Evolutionary conservation across 2,329 filamentous ascomycete genomes (phyloP).

Genomic region (Thelonectria discophora): DNA sequence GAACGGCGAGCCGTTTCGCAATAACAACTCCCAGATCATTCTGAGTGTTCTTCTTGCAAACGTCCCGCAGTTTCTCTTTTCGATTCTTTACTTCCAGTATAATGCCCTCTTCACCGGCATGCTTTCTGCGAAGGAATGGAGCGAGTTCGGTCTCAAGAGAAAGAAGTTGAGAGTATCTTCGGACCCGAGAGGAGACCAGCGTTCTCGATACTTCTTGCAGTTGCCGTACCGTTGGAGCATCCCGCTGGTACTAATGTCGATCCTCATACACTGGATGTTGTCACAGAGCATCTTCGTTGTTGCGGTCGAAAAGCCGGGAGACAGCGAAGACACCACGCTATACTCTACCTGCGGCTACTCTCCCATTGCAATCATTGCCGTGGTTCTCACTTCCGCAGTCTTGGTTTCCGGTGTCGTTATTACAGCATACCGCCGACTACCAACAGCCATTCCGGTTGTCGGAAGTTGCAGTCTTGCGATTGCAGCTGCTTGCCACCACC

Average conservation of each 20-base stretch:
- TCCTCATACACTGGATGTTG: conserved; percentile 6
- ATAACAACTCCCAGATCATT: background rate
- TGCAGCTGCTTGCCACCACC: conserved; percentile 21
- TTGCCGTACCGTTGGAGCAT: conserved; percentile 10
- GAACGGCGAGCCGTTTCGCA: background rate
- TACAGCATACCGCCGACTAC: conserved; percentile 3
- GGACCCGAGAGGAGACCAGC: conserved; percentile 2
- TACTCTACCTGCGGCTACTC: conserved; percentile 9
- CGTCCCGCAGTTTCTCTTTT: conserved; percentile 7
- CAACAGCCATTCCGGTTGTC: conserved; percentile 8
- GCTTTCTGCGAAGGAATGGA: conserved; percentile 9
- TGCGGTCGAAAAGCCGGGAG: background rate
- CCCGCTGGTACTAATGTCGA: conserved; percentile 1
- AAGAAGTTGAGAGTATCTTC: background rate
- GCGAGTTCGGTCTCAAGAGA: background rate
- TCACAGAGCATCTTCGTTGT: conserved; percentile 12
- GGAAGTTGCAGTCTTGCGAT: conserved; percentile 22
- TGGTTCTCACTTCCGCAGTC: background rate
- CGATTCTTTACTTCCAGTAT: conserved; percentile 8
- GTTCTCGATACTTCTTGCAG: conserved; percentile 11
- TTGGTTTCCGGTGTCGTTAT: background rate
- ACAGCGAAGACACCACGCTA: background rate
- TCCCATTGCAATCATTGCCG: conserved; percentile 15
- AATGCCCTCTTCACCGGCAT: conserved; percentile 11
- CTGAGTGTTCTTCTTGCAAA: conserved; percentile 4